Percentiles rank a stretch among this genome's conserved stretches.
Conservation (phyloP, 345 rosid species). For the Salix koriyanagi region DNA sequence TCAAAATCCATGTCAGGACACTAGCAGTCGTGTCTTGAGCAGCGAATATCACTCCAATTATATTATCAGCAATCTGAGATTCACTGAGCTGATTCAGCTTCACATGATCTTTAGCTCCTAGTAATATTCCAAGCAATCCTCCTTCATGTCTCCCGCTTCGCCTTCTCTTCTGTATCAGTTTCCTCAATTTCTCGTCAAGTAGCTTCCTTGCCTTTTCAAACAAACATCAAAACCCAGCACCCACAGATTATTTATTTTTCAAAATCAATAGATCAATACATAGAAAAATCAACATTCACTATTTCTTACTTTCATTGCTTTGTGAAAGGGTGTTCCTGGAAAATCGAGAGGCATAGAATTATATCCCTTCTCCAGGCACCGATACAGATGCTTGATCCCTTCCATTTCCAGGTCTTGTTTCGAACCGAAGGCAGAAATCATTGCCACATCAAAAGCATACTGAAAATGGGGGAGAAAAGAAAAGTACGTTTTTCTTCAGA, state of each 20-base stretch:
- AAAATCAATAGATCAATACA: background rate
- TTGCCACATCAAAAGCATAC: conserved; percentile 98
- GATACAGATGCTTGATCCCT: conserved; percentile 65
- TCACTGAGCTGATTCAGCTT: conserved; percentile 48
- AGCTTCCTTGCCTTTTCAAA: conserved; percentile 59
- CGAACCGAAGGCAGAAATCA: conserved; percentile 67
- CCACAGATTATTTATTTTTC: background rate
- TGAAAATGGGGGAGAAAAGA: conserved; percentile 19
- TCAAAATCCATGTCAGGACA: conserved; percentile 77
- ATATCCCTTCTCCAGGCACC: conserved; percentile 69
- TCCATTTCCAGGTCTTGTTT: conserved; percentile 49
- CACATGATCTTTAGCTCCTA: conserved; percentile 42
- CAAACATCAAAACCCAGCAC: background rate
- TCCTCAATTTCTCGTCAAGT: conserved; percentile 50
- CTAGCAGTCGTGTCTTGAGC: conserved; percentile 97
- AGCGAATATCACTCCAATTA: conserved; percentile 89
- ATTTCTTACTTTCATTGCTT: conserved; percentile 64
- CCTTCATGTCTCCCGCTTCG: conserved; percentile 36
- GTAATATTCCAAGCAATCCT: conserved; percentile 61
- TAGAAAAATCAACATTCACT: background rate
- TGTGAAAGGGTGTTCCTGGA: conserved; percentile 75
- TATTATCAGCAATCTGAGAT: conserved; percentile 82
- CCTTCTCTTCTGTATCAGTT: conserved; percentile 62
- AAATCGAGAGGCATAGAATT: conserved; percentile 91
- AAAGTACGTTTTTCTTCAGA: background rate